Conservation (phyloP, 176 grass and related monocot species). For the Zea mays region DNA sequence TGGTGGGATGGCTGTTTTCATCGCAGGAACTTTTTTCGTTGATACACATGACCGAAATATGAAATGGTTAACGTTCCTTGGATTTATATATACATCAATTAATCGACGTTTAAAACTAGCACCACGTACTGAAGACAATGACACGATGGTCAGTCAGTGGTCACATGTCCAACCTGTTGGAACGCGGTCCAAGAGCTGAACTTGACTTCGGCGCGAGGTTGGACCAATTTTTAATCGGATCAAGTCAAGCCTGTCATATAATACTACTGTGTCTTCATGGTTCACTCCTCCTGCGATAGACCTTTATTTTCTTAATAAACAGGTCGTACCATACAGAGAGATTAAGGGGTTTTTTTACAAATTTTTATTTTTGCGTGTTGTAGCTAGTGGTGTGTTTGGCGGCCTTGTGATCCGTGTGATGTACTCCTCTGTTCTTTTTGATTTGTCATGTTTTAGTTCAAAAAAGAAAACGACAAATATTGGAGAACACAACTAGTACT, state of each 20-base stretch:
- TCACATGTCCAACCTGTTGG: constrained; percentile 31
- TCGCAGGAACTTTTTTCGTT: background rate
- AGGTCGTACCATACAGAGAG: background rate
- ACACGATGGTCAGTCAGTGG: constrained; percentile 24
- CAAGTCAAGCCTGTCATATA: constrained; percentile 47
- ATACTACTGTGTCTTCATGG: constrained; percentile 16
- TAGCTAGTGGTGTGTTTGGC: constrained; percentile 17
- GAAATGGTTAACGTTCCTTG: constrained; percentile 29
- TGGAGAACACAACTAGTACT: too few relatives aligned
- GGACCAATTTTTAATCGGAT: constrained; percentile 29
- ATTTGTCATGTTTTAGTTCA: too few relatives aligned
- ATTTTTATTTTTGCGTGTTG: background rate
- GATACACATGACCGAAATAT: background rate
- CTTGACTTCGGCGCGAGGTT: constrained; percentile 30
- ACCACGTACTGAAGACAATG: constrained; percentile 14
- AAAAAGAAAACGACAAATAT: too few relatives aligned
- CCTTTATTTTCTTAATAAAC: background rate
- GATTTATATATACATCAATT: background rate
- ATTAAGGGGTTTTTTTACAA: constrained; percentile 1
- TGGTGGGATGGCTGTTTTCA: constrained; percentile 33
- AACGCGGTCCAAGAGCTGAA: constrained; percentile 44
- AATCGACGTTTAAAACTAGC: background rate
- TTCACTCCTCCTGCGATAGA: background rate
- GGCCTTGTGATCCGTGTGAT: constrained; percentile 26
- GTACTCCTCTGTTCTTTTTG: background rate